phyloP scores from a whole-genome alignment of 1,139 yeast species.

The Candida mesenterica region DNA sequence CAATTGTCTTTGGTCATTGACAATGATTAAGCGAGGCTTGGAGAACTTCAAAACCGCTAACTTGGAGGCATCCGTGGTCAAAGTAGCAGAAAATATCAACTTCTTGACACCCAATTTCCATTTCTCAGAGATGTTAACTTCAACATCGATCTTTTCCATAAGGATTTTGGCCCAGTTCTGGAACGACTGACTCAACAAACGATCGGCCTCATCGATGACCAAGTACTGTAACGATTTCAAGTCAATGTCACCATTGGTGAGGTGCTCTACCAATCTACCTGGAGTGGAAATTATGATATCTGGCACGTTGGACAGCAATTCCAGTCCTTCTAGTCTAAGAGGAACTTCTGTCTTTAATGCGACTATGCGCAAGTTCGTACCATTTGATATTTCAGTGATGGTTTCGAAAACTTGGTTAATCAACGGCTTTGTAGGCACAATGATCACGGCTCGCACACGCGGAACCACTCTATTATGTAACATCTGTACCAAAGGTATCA shows the following conservation, averaged over 20 bases:
- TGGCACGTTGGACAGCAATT: conserved; percentile 54
- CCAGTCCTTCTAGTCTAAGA: conserved; percentile 61
- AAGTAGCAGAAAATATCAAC: conserved; percentile 86
- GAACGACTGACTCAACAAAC: conserved; percentile 83
- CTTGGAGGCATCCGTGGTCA: conserved; percentile 90
- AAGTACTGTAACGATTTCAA: conserved; percentile 60
- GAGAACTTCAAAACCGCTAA: conserved; percentile 66
- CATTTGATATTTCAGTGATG: conserved; percentile 57
- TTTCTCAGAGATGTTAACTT: conserved; percentile 17
- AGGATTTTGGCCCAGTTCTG: conserved; percentile 88
- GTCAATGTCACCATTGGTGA: conserved; percentile 38
- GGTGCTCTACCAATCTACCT: conserved; percentile 91
- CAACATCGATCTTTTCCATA: conserved; percentile 45
- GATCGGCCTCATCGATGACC: conserved; percentile 93
- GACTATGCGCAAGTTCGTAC: conserved; percentile 61
- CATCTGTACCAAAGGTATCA: conserved; percentile 76
- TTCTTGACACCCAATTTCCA: conserved; percentile 46
- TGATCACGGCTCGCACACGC: conserved; percentile 66
- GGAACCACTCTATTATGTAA: conserved; percentile 67
- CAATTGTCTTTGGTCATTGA: conserved; percentile 54
- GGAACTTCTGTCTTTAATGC: conserved; percentile 60
- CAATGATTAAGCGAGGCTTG: conserved; percentile 69
- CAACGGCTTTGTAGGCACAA: conserved; percentile 90
- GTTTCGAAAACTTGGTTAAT: conserved; percentile 78
- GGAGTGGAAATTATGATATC: conserved; percentile 87